Conservation (phyloP, 768 basidiomycete species). For the Boletus sp. region DNA sequence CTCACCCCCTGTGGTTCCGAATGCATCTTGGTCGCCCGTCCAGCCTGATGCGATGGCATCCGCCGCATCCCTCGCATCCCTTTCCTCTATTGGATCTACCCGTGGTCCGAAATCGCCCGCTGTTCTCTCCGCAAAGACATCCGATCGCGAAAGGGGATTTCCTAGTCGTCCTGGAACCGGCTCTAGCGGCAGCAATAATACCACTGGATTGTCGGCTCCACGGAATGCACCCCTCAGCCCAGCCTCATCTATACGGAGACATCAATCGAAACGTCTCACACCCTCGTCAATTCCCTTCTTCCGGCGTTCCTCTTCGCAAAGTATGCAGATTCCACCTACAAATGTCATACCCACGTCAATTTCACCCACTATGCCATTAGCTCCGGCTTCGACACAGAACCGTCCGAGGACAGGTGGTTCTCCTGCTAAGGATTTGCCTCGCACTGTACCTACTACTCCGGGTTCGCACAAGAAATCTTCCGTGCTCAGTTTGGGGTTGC, state of each 20-base stretch:
- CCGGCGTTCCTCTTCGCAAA: constrained; percentile 86
- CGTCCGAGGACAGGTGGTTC: constrained; percentile 46
- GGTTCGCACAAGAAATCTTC: constrained; percentile 78
- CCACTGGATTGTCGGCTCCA: constrained; percentile 52
- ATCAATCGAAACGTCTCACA: constrained; percentile 74
- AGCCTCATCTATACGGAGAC: constrained; percentile 63
- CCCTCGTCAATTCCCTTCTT: constrained; percentile 95
- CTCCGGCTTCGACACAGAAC: constrained; percentile 40
- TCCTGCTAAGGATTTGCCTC: constrained; percentile 52
- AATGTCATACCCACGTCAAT: constrained; percentile 39
- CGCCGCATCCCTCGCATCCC: constrained; percentile 70
- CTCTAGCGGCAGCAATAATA: constrained; percentile 73
- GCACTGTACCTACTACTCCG: constrained; percentile 53
- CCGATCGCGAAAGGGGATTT: constrained; percentile 50
- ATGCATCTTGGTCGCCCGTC: constrained; percentile 61
- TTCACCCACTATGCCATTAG: constrained; percentile 54
- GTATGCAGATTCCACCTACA: constrained; percentile 66
- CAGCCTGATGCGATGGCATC: constrained; percentile 78
- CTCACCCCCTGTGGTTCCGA: constrained; percentile 41
- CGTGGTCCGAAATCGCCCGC: constrained; percentile 47
- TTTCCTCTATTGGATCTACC: constrained; percentile 71
- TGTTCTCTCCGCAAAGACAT: constrained; percentile 52
- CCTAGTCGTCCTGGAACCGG: constrained; percentile 72
- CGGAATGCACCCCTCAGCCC: constrained; percentile 69
- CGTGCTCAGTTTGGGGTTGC: constrained; percentile 75